Percentiles rank a stretch among this genome's conserved stretches.
These are phyloP conservation scores for Lycium ferocissimum DNA, from an alignment of 257 asterid species.

Conservation along the genomic window DNA sequence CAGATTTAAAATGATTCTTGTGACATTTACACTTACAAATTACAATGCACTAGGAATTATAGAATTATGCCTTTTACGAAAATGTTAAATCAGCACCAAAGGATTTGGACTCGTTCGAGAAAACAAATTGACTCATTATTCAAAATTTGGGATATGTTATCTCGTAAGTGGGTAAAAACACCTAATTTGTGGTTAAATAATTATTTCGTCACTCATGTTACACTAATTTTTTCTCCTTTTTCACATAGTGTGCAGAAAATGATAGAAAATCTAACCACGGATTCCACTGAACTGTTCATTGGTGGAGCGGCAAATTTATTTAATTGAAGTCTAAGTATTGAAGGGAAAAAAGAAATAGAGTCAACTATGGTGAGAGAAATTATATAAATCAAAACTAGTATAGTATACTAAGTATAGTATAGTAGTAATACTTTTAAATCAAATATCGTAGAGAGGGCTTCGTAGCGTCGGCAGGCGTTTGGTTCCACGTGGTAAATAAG, in stretches of 20 bases:
- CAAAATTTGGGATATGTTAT: background rate
- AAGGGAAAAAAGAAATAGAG: background rate
- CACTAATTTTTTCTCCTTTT: background rate
- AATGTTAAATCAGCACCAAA: background rate
- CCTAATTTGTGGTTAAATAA: background rate
- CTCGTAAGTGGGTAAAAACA: background rate
- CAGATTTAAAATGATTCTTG: background rate
- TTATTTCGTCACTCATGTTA: background rate
- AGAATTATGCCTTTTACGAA: background rate
- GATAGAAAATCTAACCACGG: too few species aligned
- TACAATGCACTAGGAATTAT: background rate
- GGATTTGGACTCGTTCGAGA: background rate
- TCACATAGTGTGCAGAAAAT: background rate
- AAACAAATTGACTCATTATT: background rate
- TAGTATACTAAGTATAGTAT: too few species aligned
- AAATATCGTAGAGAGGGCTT: background rate
- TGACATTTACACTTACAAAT: background rate
- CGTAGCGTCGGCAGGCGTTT: constrained; percentile 38
- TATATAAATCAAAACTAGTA: too few species aligned
- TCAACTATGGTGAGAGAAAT: background rate
- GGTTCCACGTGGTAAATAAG: constrained; percentile 33
- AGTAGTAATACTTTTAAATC: background rate
- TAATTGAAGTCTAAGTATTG: background rate
- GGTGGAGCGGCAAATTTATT: background rate
- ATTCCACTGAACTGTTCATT: background rate